Evolutionary conservation across 805 yeast species (phyloP).

Genomic region (Yamadazyma ubonensis): DNA sequence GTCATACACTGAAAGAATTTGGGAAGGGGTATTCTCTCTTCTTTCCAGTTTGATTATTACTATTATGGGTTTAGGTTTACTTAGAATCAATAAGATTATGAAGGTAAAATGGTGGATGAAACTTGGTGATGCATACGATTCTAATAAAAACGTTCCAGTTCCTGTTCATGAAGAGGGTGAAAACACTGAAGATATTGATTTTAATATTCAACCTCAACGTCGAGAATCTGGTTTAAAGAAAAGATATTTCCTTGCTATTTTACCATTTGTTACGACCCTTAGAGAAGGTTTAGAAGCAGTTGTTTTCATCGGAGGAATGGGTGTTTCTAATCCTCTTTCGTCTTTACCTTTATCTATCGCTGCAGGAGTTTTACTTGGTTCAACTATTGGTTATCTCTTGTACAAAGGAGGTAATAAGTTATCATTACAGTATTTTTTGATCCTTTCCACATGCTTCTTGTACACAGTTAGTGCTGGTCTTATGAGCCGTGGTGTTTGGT

Average conservation of each 20-base stretch:
- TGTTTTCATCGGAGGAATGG: conserved; percentile 44
- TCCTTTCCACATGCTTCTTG: conserved; percentile 39
- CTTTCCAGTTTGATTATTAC: conserved; percentile 78
- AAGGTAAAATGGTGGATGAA: conserved; percentile 73
- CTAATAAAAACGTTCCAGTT: conserved; percentile 1
- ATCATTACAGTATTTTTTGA: conserved; percentile 42
- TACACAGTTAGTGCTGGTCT: conserved; percentile 46
- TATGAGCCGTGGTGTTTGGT: conserved; percentile 45
- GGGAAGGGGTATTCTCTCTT: conserved; percentile 84
- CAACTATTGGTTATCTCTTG: conserved; percentile 32
- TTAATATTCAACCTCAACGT: not conserved
- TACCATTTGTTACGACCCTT: conserved; percentile 41
- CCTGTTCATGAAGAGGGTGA: not conserved
- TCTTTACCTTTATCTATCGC: conserved; percentile 31
- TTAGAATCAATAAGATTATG: conserved; percentile 72
- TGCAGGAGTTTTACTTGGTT: conserved; percentile 30
- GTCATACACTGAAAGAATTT: conserved; percentile 82
- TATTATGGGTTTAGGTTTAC: conserved; percentile 79
- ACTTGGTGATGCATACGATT: conserved; percentile 39
- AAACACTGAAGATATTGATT: not conserved
- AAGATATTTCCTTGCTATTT: conserved; percentile 31
- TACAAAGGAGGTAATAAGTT: conserved; percentile 43
- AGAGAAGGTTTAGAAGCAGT: conserved; percentile 46
- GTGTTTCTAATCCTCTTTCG: conserved; percentile 33
- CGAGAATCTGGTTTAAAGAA: not conserved